These are phyloP conservation scores for Glomus cerebriforme DNA, from an alignment of 192 early-diverging fungal species.

Conservation along the genomic window DNA sequence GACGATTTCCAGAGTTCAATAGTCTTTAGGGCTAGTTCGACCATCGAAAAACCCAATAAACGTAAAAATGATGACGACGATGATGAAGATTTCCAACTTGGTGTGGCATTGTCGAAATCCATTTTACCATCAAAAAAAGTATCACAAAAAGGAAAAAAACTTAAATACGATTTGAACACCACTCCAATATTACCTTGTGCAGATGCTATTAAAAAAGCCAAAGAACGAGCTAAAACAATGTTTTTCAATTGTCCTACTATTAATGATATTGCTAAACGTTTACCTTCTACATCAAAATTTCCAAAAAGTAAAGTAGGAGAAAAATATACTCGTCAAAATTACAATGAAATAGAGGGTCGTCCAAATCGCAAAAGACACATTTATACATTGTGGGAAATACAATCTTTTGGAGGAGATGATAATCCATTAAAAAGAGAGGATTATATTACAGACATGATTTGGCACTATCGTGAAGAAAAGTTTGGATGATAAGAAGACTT, in stretches of 20 bases:
- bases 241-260: conserved; percentile 4
- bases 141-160: background rate
- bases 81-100: conserved; percentile 8
- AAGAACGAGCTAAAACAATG: background rate
- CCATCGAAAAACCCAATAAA: background rate
- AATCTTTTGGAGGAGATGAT: conserved; percentile 5
- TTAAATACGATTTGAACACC: conserved; percentile 4
- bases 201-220: background rate
- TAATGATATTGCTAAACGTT: background rate
- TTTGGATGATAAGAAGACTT: too few species aligned
- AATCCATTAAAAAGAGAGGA: background rate
- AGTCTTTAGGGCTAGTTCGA: background rate
- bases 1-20: conserved; percentile 14
- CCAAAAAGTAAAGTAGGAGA: background rate
- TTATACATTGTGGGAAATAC: conserved; percentile 2
- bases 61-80: background rate
- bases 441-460: conserved; percentile 20
- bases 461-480: background rate
- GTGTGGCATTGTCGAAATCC: background rate
- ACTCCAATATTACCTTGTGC: background rate
- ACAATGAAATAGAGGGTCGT: background rate
- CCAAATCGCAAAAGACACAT: background rate
- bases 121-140: background rate
- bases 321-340: background rate
- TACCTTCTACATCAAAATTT: background rate